Base-by-base conservation (phyloP, 2,329 filamentous ascomycete species). In the Beauveria pseudobassiana region DNA sequence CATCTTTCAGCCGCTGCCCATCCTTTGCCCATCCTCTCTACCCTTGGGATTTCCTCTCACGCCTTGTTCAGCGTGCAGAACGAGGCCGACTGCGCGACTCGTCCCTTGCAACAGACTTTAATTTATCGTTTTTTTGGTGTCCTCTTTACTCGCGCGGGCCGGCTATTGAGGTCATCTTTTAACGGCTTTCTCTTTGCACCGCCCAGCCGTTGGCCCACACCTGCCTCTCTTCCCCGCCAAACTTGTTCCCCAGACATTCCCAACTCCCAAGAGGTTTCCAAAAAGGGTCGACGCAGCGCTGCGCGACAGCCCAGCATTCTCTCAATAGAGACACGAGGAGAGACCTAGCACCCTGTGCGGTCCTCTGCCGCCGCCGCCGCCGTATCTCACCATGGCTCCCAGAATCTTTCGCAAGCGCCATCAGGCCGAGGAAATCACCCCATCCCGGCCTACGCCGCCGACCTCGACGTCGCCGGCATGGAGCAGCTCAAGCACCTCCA, bases 401-500 rank as follows among this genome's bases (percentile, higher is more conserved):
- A 73, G 71, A 56, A 67, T 78, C 64, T 78, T 80, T 64, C 77
- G 77, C 68, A 78, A 77, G 69, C 75, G 78, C 68, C 75, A 76
- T 65, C 75, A 79, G 71, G 70, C 75, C 63, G 77, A 78, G 70
- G 74, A 77, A 62, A 74, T 78, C 67, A 78, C 75, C 59, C 77
- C 63, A 70, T 76, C 54, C 71, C 75, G 20, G 70, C 75, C 34
- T 75, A 74, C 22, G 72, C 74, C 42, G 64, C 72, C 56, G 75
- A 77, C 62, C 74, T 73, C 57, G 75, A 76, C 60, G 70, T 73
- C 46, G 75, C 75, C 22, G 74, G 76, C 58, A 67, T 78, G 64
- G 74, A 79, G 59, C 72, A 74, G 50, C 71, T 80, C 61, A 74
- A 74, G 64, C 74, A 78, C 63, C 76, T 87, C 61, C 80, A 79